Conservation (phyloP, 768 basidiomycete genomes). For the Lentinula sp. region DNA sequence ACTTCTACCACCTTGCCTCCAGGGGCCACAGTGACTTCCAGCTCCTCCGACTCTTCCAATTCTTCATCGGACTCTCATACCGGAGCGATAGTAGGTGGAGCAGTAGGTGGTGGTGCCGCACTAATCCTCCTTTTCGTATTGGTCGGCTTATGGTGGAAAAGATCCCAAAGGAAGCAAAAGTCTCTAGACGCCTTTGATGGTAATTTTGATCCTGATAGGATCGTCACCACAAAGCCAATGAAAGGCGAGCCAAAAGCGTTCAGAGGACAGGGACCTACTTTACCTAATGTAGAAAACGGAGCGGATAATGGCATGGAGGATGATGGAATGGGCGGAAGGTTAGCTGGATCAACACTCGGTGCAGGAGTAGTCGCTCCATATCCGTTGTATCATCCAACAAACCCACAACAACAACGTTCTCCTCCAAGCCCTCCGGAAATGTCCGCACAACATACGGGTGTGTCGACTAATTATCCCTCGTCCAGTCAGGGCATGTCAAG, state of each 20-base stretch:
- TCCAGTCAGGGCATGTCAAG: background rate
- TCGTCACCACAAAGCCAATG: background rate
- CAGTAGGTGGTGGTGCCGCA: background rate
- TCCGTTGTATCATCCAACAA: constrained; percentile 1
- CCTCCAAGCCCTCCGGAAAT: background rate
- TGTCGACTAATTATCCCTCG: background rate
- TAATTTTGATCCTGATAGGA: constrained; percentile 3
- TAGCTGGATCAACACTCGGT: background rate
- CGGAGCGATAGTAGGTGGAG: background rate
- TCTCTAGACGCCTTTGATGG: background rate
- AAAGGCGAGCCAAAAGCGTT: background rate
- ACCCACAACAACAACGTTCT: background rate
- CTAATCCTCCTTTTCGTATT: background rate
- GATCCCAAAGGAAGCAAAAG: background rate
- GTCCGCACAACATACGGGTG: background rate
- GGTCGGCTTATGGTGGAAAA: background rate
- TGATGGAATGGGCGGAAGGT: constrained; percentile 2
- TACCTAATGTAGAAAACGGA: background rate
- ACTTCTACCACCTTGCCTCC: background rate
- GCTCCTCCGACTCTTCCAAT: background rate
- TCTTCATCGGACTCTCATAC: background rate
- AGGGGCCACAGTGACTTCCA: background rate
- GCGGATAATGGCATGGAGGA: background rate
- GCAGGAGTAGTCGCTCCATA: constrained; percentile 3
- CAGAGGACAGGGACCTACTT: background rate